A percentile compares a stretch with the other conserved stretches of the same genome.
Conservation (phyloP, 2,329 filamentous ascomycete species). For the Pestalotiopsis fici region DNA sequence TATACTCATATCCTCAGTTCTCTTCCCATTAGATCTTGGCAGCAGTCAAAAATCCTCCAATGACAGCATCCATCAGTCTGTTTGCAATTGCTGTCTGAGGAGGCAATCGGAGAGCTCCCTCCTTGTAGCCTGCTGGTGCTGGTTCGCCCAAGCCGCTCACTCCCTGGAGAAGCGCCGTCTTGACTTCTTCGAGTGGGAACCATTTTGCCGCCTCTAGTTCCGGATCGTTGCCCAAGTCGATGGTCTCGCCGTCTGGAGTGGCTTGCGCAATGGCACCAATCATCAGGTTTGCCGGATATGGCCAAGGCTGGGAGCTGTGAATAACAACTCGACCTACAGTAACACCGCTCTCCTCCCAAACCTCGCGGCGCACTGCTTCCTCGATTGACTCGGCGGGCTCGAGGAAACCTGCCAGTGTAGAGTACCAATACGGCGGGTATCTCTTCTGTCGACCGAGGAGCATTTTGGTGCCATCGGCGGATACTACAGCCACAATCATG, state of each 20-base stretch:
- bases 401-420: slow-evolving; percentile 83
- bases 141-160: slow-evolving; percentile 67
- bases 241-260: slow-evolving; percentile 73
- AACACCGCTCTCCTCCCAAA: slow-evolving; percentile 85
- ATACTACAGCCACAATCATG: slow-evolving; percentile 92
- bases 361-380: slow-evolving; percentile 79
- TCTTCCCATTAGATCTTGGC: slow-evolving; percentile 47
- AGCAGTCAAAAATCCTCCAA: slow-evolving; percentile 67
- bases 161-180: slow-evolving; percentile 69
- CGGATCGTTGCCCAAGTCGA: slow-evolving; percentile 83
- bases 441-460: slow-evolving; percentile 84
- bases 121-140: slow-evolving; percentile 67
- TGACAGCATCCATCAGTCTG: slow-evolving; percentile 78
- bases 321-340: slow-evolving; percentile 75
- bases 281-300: slow-evolving; percentile 83
- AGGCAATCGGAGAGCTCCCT: slow-evolving; percentile 78
- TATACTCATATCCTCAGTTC: background rate
- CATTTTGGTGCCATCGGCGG: slow-evolving; percentile 72
- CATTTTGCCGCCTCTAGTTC: slow-evolving; percentile 90
- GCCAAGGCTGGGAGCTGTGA: slow-evolving; percentile 86
- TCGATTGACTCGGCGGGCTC: slow-evolving; percentile 85
- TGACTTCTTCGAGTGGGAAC: slow-evolving; percentile 81
- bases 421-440: slow-evolving; percentile 86
- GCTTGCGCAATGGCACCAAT: slow-evolving; percentile 88
- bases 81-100: slow-evolving; percentile 90